Base-by-base conservation (phyloP, 441 rosid genomes). In the Daphne laureola region DNA sequence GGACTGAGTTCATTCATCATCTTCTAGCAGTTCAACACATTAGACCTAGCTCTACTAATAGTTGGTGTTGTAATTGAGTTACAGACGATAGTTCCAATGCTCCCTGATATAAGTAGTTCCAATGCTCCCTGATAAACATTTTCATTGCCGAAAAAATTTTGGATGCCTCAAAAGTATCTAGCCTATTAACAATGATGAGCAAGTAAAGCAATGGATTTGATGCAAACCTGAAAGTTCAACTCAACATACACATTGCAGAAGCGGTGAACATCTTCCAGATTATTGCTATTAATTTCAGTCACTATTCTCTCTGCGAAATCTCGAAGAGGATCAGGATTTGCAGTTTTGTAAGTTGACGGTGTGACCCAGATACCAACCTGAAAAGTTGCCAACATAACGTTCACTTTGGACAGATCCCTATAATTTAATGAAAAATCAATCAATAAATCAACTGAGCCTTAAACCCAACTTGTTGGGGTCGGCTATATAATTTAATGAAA, bases 291-390 rank as follows among this genome's bases (percentile, higher is more conserved):
- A 46, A 92, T 88, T 67, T 84, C 84, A 71, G 65, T 64, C 52
- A 84, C 81, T 15, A 88, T 59, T 58, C 68, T 80, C 71, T 82
- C 79, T 49, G 94, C 96, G 70, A 66, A 84, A 53, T 67, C 79
- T 52, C 95, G 71, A 43, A 92, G 95, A 17, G 96, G 96, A 77
- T 88, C 96, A 4, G 95, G 91, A 49, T 43, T 78, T 58, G 91
- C 93, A 57, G 53, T 69, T 68, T 49, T 78, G 55, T 88, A 92
- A 61, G 81, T 91, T 49, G 87, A 68, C 17, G 90, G 78, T 16
- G 81, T 70, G 25, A 92, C 83, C 98, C 93, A 88, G 8, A 70
- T 47, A 57, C 96, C 98, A 41, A 77, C 90, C 95, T 88, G 76
- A 60, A 70, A 35, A 38, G 31, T 43, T 61, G 38, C 18, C 54